Evolutionary conservation across 768 basidiomycete genomes (phyloP).

Genomic region (Lentinus brumalis): DNA sequence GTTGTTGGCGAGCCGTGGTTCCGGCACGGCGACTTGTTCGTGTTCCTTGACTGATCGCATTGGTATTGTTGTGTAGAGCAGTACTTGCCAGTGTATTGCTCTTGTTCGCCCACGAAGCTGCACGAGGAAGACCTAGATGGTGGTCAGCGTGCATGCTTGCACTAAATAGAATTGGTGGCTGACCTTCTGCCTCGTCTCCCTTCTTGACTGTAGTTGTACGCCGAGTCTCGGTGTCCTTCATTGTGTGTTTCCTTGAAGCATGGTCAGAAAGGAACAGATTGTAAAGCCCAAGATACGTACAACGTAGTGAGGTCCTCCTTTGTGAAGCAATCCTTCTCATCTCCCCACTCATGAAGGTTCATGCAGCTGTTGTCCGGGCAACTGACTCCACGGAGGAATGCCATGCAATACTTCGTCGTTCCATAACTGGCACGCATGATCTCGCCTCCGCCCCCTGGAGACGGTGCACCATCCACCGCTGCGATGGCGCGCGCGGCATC

Average conservation of each 20-base stretch:
- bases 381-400: conserved; percentile 80
- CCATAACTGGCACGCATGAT: conserved; percentile 93
- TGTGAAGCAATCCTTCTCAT: conserved; percentile 96
- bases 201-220: conserved; percentile 54
- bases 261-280: neutral
- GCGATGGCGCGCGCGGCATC: conserved; percentile 93
- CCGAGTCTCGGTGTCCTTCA: conserved; percentile 84
- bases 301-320: conserved; percentile 94
- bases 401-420: conserved; percentile 97
- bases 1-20: conserved; percentile 47
- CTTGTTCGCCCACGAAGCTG: conserved; percentile 47
- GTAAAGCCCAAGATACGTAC: conserved; percentile 45
- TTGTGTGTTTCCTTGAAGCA: conserved; percentile 77
- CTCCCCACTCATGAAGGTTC: conserved; percentile 97
- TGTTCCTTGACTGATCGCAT: conserved; percentile 15
- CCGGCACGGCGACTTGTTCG: conserved; percentile 26
- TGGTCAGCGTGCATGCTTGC: neutral
- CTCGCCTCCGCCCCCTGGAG: conserved; percentile 87
- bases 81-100: conserved; percentile 26
- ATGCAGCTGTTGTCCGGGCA: conserved; percentile 91
- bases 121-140: conserved; percentile 56
- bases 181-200: conserved; percentile 60
- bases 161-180: conserved; percentile 13
- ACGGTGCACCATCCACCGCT: conserved; percentile 89
- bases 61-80: conserved; percentile 32